Conservation (phyloP, 768 basidiomycete species). For the Coprinopsis strossmayeri region DNA sequence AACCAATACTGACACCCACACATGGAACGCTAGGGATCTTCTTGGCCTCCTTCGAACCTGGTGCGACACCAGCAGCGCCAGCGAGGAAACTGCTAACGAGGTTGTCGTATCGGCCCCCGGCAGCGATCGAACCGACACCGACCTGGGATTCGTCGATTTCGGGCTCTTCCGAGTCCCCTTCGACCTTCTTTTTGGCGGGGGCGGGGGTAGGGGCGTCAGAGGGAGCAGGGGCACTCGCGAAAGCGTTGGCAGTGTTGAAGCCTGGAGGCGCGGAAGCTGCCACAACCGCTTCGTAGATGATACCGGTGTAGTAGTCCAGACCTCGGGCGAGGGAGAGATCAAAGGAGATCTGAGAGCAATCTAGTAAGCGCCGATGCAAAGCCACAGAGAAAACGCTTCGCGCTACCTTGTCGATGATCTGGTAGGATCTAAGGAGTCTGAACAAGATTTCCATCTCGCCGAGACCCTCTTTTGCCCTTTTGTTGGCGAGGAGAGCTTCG, state of each 20-base stretch:
- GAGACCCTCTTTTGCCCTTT: constrained; percentile 74
- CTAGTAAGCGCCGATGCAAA: too few species aligned
- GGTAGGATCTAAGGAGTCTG: constrained; percentile 73
- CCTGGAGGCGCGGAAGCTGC: constrained; percentile 92
- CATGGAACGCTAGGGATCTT: constrained; percentile 68
- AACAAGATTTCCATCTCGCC: constrained; percentile 85
- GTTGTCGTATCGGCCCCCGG: constrained; percentile 93
- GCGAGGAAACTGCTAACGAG: constrained; percentile 90
- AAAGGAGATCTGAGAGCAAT: constrained; percentile 92
- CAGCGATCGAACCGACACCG: constrained; percentile 99
- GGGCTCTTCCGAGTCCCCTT: constrained; percentile 51
- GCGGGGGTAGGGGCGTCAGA: constrained; percentile 23
- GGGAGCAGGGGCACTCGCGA: constrained; percentile 25
- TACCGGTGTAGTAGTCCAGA: constrained; percentile 96
- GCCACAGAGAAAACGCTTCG: too few species aligned
- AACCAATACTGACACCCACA: constrained; percentile 86
- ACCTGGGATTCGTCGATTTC: constrained; percentile 90
- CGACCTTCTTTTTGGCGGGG: constrained; percentile 19
- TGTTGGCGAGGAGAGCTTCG: constrained; percentile 55
- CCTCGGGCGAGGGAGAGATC: constrained; percentile 97
- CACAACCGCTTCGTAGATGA: constrained; percentile 95
- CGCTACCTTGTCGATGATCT: constrained; percentile 71
- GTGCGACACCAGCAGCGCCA: constrained; percentile 60
- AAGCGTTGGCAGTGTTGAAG: constrained; percentile 49
- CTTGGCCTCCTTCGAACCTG: constrained; percentile 41